Evolutionary conservation across 208 protist genomes (phyloP), one percentile per base, ranked within the genome.

Genomic region (Wallacemonas sp.): DNA sequence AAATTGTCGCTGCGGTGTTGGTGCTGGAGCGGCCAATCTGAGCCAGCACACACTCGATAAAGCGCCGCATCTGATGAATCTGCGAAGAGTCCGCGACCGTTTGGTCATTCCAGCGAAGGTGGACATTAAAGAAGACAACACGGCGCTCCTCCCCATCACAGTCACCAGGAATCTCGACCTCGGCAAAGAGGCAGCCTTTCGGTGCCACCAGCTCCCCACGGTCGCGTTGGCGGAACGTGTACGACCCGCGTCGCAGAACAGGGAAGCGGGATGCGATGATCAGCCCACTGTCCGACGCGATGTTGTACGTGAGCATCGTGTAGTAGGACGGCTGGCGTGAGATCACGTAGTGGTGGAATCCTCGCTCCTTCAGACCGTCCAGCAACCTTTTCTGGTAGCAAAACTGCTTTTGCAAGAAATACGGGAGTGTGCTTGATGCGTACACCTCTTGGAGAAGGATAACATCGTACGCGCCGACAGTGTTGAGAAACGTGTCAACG

Each of bases 381-480:
- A 97, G 55, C 2, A 97, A 72, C 32, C 63, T 49, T 61, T 86
- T 92, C 55, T 93, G 81, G 65, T 79, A 91, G 68, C 91, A 97
- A 2, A 92, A 59, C 36, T 61, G 77, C 63, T 74, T 73, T 67
- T 97, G 91, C 14, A 93, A 14, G 14, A 81, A 69, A 72, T 95
- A 92, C 12, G 91, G 91, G 1, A 97, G 59, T 29, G 89, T 61
- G 65, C 78, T 92, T 3, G 78, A 79, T 16, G 91, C 77, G 68
- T 95, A 97, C 28, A 97, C 88, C 69, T 94, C 88, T 63, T 97
- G 91, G 16, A 97, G 74, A 14, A 94, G 45, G 18, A 97, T 50
- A 7, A 97, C 79, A 66, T 97, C 91, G 69, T 95, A 95, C 25
- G 76, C 42, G 61, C 89, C 86, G 2, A 92, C 76, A 29, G 45